Conservation (phyloP, 495 filamentous ascomycete species). For the Penicillium angulare region DNA sequence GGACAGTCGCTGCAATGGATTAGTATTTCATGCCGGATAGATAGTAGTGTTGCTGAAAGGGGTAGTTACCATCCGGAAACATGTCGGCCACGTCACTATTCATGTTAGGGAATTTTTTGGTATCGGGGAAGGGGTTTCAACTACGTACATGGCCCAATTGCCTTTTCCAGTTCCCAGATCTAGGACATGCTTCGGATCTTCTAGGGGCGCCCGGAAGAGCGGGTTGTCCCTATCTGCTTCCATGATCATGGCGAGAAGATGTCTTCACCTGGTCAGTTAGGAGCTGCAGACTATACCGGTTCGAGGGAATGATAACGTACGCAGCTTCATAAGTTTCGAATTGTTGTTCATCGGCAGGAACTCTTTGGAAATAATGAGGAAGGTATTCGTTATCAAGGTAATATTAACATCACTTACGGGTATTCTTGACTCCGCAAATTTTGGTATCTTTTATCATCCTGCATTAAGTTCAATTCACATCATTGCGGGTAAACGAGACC, state of each 20-base stretch:
- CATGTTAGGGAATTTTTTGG: not conserved
- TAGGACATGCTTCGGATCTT: not conserved
- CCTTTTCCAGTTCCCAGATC: conserved; percentile 6
- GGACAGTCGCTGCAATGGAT: not conserved
- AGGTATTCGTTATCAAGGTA: not conserved
- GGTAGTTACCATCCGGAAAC: conserved; percentile 1
- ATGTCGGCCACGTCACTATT: conserved; percentile 6
- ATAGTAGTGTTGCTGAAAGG: no score
- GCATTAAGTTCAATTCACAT: not conserved
- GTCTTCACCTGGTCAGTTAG: no score
- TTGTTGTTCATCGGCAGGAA: conserved; percentile 1
- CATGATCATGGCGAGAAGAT: not conserved
- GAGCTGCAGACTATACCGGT: not conserved
- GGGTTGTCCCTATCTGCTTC: not conserved
- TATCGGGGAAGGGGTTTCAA: no score
- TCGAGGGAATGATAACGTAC: not conserved
- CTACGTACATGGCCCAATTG: conserved; percentile 5
- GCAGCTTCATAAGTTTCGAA: conserved; percentile 4
- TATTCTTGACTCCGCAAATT: not conserved
- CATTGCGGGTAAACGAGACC: not conserved
- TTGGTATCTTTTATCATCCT: conserved; percentile 1
- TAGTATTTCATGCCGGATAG: not conserved
- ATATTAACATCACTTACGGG: not conserved
- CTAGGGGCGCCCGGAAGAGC: not conserved
- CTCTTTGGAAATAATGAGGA: not conserved